Percentiles rank a stretch among this genome's conserved stretches.
These are phyloP conservation scores for Malassezia furfur DNA, from an alignment of 1,284 basidiomycete species.

Conservation along the genomic window DNA sequence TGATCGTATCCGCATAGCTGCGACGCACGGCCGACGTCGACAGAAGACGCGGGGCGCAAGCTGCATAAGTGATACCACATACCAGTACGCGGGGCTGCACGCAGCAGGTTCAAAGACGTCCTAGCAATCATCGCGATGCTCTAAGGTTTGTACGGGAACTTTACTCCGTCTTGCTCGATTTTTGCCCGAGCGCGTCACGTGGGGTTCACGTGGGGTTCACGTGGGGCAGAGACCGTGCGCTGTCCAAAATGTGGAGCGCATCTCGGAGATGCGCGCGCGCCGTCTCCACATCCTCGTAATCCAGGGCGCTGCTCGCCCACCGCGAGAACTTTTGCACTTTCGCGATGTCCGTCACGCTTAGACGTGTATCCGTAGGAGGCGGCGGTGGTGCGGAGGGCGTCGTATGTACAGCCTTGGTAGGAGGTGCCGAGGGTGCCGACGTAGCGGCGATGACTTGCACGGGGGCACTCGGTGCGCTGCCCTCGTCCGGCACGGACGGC, in stretches of 20 bases:
- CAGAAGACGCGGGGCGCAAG: slow-evolving; percentile 12
- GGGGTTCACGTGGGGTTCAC: slow-evolving; percentile 1
- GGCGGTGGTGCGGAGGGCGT: not conserved
- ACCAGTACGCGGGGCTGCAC: slow-evolving; percentile 12
- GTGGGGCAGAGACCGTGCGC: slow-evolving; percentile 1
- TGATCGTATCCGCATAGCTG: slow-evolving; percentile 74
- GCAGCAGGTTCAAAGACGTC: slow-evolving; percentile 15
- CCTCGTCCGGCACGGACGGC: not conserved
- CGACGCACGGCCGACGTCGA: slow-evolving; percentile 30
- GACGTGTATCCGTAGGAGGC: not conserved
- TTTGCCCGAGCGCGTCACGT: slow-evolving; percentile 13
- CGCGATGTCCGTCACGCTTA: slow-evolving; percentile 7
- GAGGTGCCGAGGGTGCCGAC: slow-evolving; percentile 32
- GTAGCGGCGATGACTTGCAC: slow-evolving; percentile 46
- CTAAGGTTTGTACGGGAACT: not conserved
- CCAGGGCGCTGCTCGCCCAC: slow-evolving; percentile 39
- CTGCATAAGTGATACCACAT: not conserved
- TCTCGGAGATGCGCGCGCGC: slow-evolving; percentile 33
- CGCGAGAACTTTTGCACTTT: slow-evolving; percentile 37
- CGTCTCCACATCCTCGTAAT: slow-evolving; percentile 44
- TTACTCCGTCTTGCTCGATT: not conserved
- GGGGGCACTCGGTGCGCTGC: slow-evolving; percentile 32
- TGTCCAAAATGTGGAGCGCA: slow-evolving; percentile 35
- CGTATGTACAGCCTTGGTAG: not conserved
- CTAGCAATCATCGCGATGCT: slow-evolving; percentile 13